Conservation (phyloP, 1,284 basidiomycete genomes). For the Bondarzewia mesenterica region DNA sequence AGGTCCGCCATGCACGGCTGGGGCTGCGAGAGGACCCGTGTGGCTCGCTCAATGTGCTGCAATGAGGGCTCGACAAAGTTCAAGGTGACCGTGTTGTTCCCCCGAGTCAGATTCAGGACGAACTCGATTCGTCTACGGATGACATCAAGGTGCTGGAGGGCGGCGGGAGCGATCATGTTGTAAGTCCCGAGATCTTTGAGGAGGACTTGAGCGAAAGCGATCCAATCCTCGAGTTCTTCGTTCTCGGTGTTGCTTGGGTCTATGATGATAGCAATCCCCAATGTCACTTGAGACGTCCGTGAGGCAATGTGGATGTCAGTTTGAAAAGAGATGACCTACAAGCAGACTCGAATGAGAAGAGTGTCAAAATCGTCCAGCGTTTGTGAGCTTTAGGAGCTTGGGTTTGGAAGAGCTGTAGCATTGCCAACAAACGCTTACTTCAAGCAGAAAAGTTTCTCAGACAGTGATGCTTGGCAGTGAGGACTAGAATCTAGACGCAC, state of each 20-base stretch:
- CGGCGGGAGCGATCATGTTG: constrained; percentile 13
- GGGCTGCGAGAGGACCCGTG: constrained; percentile 10
- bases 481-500: constrained; percentile 9
- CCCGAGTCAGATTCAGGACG: constrained; percentile 10
- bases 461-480: too few relatives aligned
- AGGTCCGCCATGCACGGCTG: constrained; percentile 10
- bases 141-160: constrained; percentile 13
- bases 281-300: constrained; percentile 7
- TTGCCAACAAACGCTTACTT: constrained; percentile 3
- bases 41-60: constrained; percentile 11
- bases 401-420: constrained; percentile 8
- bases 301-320: background rate
- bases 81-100: background rate
- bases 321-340: constrained; percentile 1
- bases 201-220: constrained; percentile 14
- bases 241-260: constrained; percentile 13
- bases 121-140: constrained; percentile 14
- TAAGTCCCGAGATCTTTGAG: constrained; percentile 7
- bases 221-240: constrained; percentile 18
- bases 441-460: too few relatives aligned
- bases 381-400: constrained; percentile 1
- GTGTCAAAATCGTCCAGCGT: constrained; percentile 8
- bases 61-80: background rate
- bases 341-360: constrained; percentile 9
- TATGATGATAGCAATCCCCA: constrained; percentile 17